Conservation (phyloP, 2,329 filamentous ascomycete species). For the Trichoderma oligosporum region DNA sequence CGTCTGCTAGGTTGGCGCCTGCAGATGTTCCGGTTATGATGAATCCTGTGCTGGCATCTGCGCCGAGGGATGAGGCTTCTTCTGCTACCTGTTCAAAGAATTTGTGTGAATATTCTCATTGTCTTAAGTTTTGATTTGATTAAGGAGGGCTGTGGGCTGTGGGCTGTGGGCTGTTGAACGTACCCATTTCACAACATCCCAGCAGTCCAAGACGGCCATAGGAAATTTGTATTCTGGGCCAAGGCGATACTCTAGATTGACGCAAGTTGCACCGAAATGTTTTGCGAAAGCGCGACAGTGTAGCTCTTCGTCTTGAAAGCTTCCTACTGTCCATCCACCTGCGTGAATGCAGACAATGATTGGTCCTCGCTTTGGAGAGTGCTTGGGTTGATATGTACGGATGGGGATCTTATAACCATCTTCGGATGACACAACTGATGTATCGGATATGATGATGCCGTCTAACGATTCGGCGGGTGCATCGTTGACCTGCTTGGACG, state of each 20-base stretch:
- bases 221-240: background rate
- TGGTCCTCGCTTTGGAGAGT: background rate
- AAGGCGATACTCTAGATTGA: background rate
- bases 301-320: background rate
- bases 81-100: too few relatives aligned
- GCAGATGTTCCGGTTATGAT: too few relatives aligned
- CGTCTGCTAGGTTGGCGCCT: too few relatives aligned
- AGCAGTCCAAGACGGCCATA: background rate
- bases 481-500: background rate
- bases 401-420: background rate
- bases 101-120: too few relatives aligned
- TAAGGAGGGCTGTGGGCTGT: too few relatives aligned
- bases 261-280: background rate
- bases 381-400: background rate
- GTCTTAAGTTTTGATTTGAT: too few relatives aligned
- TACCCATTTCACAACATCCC: too few relatives aligned
- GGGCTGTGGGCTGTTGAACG: too few relatives aligned
- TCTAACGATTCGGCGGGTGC: background rate
- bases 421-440: background rate
- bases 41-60: too few relatives aligned
- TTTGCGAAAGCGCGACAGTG: background rate
- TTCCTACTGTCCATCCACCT: background rate
- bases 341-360: background rate
- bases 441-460: too few relatives aligned
- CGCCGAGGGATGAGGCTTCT: too few relatives aligned